Base-by-base conservation (phyloP, 164 flowering plant species). In the Tinospora cordifolia region DNA sequence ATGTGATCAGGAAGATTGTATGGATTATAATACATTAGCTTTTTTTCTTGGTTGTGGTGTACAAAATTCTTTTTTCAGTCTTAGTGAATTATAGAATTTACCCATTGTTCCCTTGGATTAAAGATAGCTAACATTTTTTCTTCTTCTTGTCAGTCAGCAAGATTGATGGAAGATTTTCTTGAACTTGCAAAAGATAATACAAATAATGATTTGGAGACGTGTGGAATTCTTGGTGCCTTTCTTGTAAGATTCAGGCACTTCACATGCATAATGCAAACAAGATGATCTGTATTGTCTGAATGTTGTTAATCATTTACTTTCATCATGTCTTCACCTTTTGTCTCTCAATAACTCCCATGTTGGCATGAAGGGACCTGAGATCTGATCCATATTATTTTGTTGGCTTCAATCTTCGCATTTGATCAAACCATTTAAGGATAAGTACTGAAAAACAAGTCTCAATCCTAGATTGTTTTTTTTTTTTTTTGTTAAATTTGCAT, bases 151-250 rank as follows among this genome's bases (percentile, higher is more conserved):
- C 79, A 90, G 97, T 82, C 97, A 47, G 78, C 73, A 51, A 80
- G 76, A 66, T 79, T 89, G 82, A 84, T 88, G 86, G 93, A 88
- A 68, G 86, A 89, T 68, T 87, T 91, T 81, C 84, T 88, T 74
- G 90, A 89, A 78, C 84, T 89, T 79, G 97, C 97, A 34, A 81
- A 81, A 65, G 87, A 78, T 30, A 89, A 89, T 82, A 91, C 93
- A 24, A 73, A 80, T 36, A 89, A 87, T 68, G 86, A 91, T 80
- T 79, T 91, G 51, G 94, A 91, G 77, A 91, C 97, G 7, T 91
- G 97, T 77, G 93, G 97, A 22, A 74, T 86, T 76, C 97, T 89
- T 65, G 94, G 89, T 62, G 93, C 92, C 67, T 87, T 75, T 58
- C 85, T 89, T 73, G 97, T 91, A 83, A 87, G 89, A 71, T 69